Evolutionary conservation across 2,329 filamentous ascomycete genomes (phyloP).

Genomic region (Byssoonygena ceratinophila): DNA sequence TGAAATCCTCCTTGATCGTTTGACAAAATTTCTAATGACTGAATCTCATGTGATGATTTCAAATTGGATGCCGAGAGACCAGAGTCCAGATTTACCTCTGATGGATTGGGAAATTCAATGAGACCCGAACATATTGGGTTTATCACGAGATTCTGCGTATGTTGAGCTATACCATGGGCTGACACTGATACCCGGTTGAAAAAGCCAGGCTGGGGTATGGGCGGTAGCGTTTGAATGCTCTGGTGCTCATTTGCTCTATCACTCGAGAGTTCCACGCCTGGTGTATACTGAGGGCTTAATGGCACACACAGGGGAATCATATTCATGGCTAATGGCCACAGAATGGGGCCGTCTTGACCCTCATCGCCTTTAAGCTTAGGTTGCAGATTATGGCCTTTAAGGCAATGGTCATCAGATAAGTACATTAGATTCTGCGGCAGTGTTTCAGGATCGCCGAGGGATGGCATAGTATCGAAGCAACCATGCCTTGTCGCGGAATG

Average conservation of each 20-base stretch:
- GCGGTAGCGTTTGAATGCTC: not conserved
- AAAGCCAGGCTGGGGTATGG: not conserved
- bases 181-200: not conserved
- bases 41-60: not conserved
- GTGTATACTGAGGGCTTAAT: not conserved
- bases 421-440: not conserved
- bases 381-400: not conserved
- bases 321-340: not conserved
- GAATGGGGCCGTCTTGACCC: not conserved
- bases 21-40: not conserved
- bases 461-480: not conserved
- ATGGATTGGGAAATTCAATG: not conserved
- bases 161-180: not conserved
- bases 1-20: not conserved
- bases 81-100: not conserved
- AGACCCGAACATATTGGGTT: not conserved
- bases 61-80: not conserved
- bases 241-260: not conserved
- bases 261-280: not conserved
- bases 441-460: not conserved
- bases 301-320: not conserved
- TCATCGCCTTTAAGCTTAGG: not conserved
- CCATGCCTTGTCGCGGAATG: not conserved
- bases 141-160: not conserved
- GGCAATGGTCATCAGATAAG: not conserved